Evolutionary conservation across 1,139 yeast species (phyloP), one percentile per base, ranked within the genome.

Genomic region (Yamadazyma trypodendri): DNA sequence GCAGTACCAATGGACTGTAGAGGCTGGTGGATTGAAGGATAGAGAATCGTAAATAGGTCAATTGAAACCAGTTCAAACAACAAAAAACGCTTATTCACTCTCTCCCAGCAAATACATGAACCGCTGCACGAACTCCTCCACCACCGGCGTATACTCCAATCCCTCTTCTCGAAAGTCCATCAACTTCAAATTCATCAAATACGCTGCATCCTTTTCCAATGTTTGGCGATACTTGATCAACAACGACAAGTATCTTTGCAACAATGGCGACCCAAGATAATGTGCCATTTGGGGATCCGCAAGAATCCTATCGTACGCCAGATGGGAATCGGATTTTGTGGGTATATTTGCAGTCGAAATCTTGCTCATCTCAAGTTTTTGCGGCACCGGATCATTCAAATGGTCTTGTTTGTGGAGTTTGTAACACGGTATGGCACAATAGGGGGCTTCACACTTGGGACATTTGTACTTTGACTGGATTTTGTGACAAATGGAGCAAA

Each of bases 91-190:
- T 9, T 9, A n/a, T n/a, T 6, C 6, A 11, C 12, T 8, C 13
- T 29, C 28, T 6, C 34, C 29, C 16, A 14, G 7, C 33, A 55
- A 39, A 6, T 40, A 28, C 14, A 56, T 32, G 11, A 55, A 45
- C 25, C 59, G 34, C 27, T 50, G 51, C 11, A 58, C 48, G 58
- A 84, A 82, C 49, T 82, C 88, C 52, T 84, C 89, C 6, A 84
- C 76, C 28, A 80, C 59, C 43, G 67, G 77, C 51, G 84, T 84
- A 36, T 73, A 75, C 50, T 84, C 89, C 0, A 65, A 42, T 0
- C 94, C 94, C 2, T 84, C 84, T 6, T 50, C 56, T 21, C 94
- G 60, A 24, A 84, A 64, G 41, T 79, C 79, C 10, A 77, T 69
- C 17, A 84, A 60, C 46, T 82, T 81, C 48, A 78, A 65, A 41